phyloP scores from a whole-genome alignment of 2,329 filamentous ascomycete species.

The Elsinoe ampelina region DNA sequence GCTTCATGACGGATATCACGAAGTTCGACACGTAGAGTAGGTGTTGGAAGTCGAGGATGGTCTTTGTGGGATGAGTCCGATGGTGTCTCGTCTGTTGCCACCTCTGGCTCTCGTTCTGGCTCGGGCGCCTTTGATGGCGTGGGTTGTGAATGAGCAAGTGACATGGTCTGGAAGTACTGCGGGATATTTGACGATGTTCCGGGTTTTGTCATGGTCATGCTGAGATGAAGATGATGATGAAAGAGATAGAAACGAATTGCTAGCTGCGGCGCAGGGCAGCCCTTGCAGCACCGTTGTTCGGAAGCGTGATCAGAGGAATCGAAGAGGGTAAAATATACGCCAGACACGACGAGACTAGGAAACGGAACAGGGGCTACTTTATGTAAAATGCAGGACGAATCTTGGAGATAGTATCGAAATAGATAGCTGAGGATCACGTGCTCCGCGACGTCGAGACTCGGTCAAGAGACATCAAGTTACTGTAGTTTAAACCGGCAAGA shows the following conservation, averaged over 20 bases:
- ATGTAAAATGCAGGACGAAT: background rate
- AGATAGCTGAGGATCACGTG: background rate
- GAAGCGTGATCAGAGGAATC: background rate
- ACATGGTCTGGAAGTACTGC: conserved; percentile 19
- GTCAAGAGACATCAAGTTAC: too few relatives aligned
- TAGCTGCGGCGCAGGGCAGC: background rate
- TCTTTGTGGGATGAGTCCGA: background rate
- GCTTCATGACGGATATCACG: conserved; percentile 48
- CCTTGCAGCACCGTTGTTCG: background rate
- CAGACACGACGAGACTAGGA: too few relatives aligned
- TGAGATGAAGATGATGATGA: background rate
- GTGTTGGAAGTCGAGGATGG: conserved; percentile 27
- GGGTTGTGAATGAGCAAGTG: conserved; percentile 15
- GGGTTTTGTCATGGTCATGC: background rate
- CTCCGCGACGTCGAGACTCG: background rate
- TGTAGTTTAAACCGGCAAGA: background rate
- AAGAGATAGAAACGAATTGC: background rate
- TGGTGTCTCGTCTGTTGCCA: background rate
- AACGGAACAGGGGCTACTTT: too few relatives aligned
- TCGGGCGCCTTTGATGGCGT: conserved; percentile 14
- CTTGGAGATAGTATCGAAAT: background rate
- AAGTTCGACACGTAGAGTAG: conserved; percentile 39
- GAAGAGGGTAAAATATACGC: too few relatives aligned
- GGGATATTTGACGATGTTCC: conserved; percentile 4
- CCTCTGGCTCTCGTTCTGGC: background rate